Conservation (phyloP, 129 eudicot species). For the Cynara cardunculus region DNA sequence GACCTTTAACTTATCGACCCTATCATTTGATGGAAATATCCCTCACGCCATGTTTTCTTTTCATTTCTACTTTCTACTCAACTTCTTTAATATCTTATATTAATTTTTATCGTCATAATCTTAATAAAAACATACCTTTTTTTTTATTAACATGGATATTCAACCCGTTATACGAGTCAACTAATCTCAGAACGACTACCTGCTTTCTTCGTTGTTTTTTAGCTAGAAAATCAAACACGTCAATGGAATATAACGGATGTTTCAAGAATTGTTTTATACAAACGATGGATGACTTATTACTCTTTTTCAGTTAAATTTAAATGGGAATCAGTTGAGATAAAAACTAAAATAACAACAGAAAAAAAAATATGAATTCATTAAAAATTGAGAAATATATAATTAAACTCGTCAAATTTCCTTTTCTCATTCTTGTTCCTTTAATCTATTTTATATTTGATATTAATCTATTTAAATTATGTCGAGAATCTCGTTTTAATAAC, state of each 20-base stretch:
- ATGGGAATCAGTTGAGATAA: not conserved
- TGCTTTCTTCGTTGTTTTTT: no score
- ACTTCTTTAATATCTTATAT: not conserved
- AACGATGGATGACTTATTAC: not conserved
- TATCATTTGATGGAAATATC: not conserved
- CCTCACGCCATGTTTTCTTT: constrained; percentile 17
- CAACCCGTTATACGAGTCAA: no score
- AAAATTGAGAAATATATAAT: not conserved
- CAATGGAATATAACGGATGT: no score
- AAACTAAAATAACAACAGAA: not conserved
- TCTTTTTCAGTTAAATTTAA: not conserved
- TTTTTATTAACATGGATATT: no score
- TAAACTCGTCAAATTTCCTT: no score
- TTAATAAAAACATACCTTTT: not conserved
- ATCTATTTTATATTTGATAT: no score
- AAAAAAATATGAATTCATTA: not conserved
- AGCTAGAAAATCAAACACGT: not conserved
- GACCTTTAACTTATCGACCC: constrained; percentile 11
- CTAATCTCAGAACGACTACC: no score
- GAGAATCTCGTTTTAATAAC: no score
- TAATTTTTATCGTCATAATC: not conserved
- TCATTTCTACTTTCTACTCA: not conserved
- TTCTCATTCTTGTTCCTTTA: no score
- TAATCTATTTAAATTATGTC: not conserved
- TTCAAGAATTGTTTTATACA: not conserved